Evolutionary conservation across 2,329 filamentous ascomycete species (phyloP).

Genomic region (Raffaelea albimanens): DNA sequence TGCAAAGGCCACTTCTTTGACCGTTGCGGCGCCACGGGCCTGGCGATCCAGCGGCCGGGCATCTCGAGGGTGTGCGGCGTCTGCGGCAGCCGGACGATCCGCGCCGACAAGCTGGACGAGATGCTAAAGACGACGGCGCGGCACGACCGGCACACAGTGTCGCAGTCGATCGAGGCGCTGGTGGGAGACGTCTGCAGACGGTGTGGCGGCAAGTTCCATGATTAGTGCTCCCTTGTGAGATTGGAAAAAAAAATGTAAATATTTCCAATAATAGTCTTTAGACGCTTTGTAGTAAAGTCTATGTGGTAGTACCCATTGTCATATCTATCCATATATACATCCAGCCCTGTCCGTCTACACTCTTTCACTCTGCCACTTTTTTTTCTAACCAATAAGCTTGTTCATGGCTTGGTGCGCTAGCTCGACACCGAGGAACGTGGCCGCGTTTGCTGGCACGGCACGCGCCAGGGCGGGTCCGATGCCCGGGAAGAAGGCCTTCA

Average conservation of each 20-base stretch:
- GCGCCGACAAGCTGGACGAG: constrained; percentile 28
- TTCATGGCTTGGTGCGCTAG: constrained; percentile 76
- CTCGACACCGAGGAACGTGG: constrained; percentile 84
- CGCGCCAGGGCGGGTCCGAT: constrained; percentile 87
- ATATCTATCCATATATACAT: no score
- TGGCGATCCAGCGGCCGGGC: constrained; percentile 45
- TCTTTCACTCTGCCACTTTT: no score
- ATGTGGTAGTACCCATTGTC: no score
- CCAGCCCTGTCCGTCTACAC: no score
- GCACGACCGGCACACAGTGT: no score
- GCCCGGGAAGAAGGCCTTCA: constrained; percentile 93
- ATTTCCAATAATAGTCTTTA: no score
- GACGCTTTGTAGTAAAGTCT: no score
- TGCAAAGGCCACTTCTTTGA: constrained; percentile 33
- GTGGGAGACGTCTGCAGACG: constrained; percentile 20
- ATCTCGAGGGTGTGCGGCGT: constrained; percentile 45
- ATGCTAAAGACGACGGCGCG: no score
- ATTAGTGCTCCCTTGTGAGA: constrained; percentile 17
- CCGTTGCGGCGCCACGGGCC: constrained; percentile 42
- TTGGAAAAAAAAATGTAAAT: no score
- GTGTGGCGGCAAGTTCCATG: constrained; percentile 27
- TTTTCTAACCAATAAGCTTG: constrained; percentile 49
- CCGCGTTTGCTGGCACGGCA: constrained; percentile 92
- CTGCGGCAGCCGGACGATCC: constrained; percentile 42
- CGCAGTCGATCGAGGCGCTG: no score